Conservation (phyloP, 106 monocot genomes). For the Platanthera guangdongensis region DNA sequence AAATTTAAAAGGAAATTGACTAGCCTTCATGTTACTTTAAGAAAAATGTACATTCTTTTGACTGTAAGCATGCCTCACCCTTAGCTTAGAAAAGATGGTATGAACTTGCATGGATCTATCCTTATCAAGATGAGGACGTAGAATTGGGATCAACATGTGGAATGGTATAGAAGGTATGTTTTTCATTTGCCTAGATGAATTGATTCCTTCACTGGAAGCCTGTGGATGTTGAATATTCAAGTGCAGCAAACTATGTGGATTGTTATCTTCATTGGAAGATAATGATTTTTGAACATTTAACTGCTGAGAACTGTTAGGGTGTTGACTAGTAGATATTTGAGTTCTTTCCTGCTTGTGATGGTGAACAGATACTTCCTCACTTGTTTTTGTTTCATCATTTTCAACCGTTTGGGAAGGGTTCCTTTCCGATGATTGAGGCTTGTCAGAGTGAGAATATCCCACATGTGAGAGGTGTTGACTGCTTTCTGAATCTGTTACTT, state of each 20-base stretch:
- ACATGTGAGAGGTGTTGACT: slow-evolving; percentile 8
- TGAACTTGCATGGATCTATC: slow-evolving; percentile 75
- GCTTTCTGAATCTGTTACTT: slow-evolving; percentile 16
- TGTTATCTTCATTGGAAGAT: slow-evolving; percentile 39
- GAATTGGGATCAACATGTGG: slow-evolving; percentile 61
- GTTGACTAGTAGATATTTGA: slow-evolving; percentile 30
- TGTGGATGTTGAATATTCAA: slow-evolving; percentile 43
- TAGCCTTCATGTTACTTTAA: not conserved
- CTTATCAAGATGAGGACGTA: slow-evolving; percentile 72
- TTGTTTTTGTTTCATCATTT: slow-evolving; percentile 13
- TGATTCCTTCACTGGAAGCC: slow-evolving; percentile 35
- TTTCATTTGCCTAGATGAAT: slow-evolving; percentile 29
- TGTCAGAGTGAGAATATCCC: slow-evolving; percentile 21
- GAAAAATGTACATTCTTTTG: slow-evolving; percentile 1
- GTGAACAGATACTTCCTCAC: slow-evolving; percentile 25
- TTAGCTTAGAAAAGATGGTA: slow-evolving; percentile 56
- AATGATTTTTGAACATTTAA: slow-evolving; percentile 23
- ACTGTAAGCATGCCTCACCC: slow-evolving; percentile 27
- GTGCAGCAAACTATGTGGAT: slow-evolving; percentile 22
- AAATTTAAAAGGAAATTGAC: not conserved
- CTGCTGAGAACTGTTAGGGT: slow-evolving; percentile 20
- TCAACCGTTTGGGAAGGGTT: slow-evolving; percentile 21
- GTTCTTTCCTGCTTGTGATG: slow-evolving; percentile 23
- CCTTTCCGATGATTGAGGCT: slow-evolving; percentile 14
- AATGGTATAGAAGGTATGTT: slow-evolving; percentile 45